These are phyloP conservation scores for Aspergillus felis DNA, from an alignment of 2,329 filamentous ascomycete species.

Conservation along the genomic window DNA sequence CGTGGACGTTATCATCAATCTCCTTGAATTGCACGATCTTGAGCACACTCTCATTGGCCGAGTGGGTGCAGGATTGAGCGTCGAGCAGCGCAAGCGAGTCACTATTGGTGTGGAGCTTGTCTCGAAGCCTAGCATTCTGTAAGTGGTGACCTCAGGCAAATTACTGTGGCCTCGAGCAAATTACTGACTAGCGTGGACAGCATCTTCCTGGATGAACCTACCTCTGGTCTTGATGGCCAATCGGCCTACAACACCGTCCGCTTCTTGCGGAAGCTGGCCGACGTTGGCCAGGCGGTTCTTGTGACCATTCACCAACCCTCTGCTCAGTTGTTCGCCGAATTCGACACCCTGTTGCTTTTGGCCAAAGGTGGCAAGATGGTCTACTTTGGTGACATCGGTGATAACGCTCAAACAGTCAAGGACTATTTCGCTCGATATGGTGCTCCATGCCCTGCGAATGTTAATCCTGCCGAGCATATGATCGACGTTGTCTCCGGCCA, in stretches of 20 bases:
- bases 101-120: slow-evolving; percentile 71
- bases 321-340: slow-evolving; percentile 63
- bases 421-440: slow-evolving; percentile 64
- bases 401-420: slow-evolving; percentile 60
- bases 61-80: slow-evolving; percentile 46
- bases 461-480: slow-evolving; percentile 60
- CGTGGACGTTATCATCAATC: slow-evolving; percentile 60
- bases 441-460: slow-evolving; percentile 57
- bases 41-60: slow-evolving; percentile 59
- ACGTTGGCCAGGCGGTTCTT: slow-evolving; percentile 63
- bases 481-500: slow-evolving; percentile 48
- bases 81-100: slow-evolving; percentile 65
- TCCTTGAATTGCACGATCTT: slow-evolving; percentile 60
- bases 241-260: slow-evolving; percentile 63
- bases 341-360: slow-evolving; percentile 65
- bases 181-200: too few relatives aligned
- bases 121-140: slow-evolving; percentile 61
- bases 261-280: slow-evolving; percentile 62
- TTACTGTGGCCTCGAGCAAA: too few relatives aligned
- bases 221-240: slow-evolving; percentile 64
- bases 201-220: slow-evolving; percentile 70
- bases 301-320: slow-evolving; percentile 70
- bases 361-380: slow-evolving; percentile 66
- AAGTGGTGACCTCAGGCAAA: too few relatives aligned
- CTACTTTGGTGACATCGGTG: slow-evolving; percentile 65